Evolutionary conservation across 441 rosid genomes (phyloP).

Genomic region (Adansonia rubrostipa): DNA sequence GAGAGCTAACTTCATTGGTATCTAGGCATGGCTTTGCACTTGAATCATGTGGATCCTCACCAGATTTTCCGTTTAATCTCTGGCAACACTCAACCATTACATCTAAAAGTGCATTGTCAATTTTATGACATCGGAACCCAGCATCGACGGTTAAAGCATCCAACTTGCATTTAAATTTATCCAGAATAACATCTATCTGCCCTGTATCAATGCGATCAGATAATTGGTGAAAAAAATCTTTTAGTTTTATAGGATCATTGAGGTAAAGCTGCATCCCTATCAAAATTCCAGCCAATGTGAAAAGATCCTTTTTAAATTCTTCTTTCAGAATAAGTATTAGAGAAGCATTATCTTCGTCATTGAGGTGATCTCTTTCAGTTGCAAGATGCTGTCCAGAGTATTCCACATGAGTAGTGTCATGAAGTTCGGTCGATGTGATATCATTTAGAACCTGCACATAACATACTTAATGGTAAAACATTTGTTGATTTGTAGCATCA

Average conservation of each 20-base stretch:
- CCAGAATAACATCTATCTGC: slow-evolving; percentile 62
- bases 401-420: slow-evolving; percentile 90
- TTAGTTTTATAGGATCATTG: slow-evolving; percentile 93
- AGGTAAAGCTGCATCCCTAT: slow-evolving; percentile 93
- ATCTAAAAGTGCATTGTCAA: slow-evolving; percentile 89
- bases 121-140: slow-evolving; percentile 93
- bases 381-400: slow-evolving; percentile 83
- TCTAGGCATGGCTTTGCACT: slow-evolving; percentile 59
- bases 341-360: slow-evolving; percentile 84
- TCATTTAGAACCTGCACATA: slow-evolving; percentile 78
- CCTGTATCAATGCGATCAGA: slow-evolving; percentile 63
- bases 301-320: slow-evolving; percentile 94
- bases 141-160: slow-evolving; percentile 92
- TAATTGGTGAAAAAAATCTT: slow-evolving; percentile 87
- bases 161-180: slow-evolving; percentile 83
- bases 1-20: slow-evolving; percentile 57
- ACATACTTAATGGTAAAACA: neutral
- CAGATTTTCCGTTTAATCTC: slow-evolving; percentile 75
- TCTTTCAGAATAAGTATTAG: slow-evolving; percentile 90
- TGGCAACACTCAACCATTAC: slow-evolving; percentile 99
- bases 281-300: slow-evolving; percentile 93
- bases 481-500: neutral
- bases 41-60: slow-evolving; percentile 57
- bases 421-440: slow-evolving; percentile 92
- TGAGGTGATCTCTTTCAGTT: slow-evolving; percentile 87